These are phyloP conservation scores for Boletus sp. DNA, from an alignment of 768 basidiomycete species.

Conservation along the genomic window DNA sequence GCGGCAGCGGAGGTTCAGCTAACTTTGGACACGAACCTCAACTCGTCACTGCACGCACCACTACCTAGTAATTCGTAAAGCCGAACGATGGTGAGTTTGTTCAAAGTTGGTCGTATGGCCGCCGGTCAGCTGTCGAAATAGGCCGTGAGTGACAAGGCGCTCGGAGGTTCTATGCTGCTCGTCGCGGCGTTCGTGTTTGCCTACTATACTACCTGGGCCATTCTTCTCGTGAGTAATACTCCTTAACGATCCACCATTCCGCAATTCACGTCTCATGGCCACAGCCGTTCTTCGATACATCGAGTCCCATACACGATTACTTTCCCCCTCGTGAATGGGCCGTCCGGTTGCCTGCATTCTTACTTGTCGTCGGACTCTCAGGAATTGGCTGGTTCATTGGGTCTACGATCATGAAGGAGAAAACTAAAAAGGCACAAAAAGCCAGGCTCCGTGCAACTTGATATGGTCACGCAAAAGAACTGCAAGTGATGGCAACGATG, in stretches of 20 bases:
- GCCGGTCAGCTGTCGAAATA: conserved; percentile 30
- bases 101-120: not conserved
- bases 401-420: conserved; percentile 71
- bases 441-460: conserved; percentile 61
- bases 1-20: not conserved
- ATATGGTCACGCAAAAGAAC: conserved; percentile 7
- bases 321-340: conserved; percentile 96
- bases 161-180: conserved; percentile 80
- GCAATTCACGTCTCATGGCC: conserved; percentile 8
- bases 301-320: conserved; percentile 69
- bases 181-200: conserved; percentile 72
- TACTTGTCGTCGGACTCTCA: conserved; percentile 78
- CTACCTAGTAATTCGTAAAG: not conserved
- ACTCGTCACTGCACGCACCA: conserved; percentile 4
- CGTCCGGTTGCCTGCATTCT: conserved; percentile 77
- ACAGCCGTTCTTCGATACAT: conserved; percentile 79
- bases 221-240: conserved; percentile 65
- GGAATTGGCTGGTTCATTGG: conserved; percentile 82
- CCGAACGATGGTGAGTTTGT: conserved; percentile 26
- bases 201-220: conserved; percentile 92
- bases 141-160: conserved; percentile 77
- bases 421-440: conserved; percentile 61
- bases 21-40: conserved; percentile 21
- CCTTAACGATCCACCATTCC: not conserved
- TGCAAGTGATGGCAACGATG: too few species aligned